Percentiles rank a stretch among this genome's conserved stretches.
Evolutionary conservation across 768 basidiomycete genomes (phyloP).

Genomic region (Lyophyllum decastes): DNA sequence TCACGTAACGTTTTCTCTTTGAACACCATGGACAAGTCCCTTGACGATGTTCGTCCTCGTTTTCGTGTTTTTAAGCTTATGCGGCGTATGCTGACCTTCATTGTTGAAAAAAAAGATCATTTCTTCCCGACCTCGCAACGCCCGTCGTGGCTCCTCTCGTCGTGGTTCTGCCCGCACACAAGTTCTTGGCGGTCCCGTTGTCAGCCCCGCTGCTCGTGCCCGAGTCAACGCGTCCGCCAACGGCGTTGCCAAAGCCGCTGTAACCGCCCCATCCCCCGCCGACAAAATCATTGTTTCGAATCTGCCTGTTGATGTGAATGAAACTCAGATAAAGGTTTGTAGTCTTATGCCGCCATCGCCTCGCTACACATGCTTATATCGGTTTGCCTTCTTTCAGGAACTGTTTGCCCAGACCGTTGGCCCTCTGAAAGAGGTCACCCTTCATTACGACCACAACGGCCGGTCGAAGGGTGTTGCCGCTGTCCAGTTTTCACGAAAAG

Average conservation of each 20-base stretch:
- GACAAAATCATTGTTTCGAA: slow-evolving; percentile 97
- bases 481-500: slow-evolving; percentile 82
- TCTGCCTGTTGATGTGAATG: slow-evolving; percentile 91
- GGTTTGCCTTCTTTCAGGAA: slow-evolving; percentile 56
- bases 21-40: slow-evolving; percentile 73
- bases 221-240: slow-evolving; percentile 45
- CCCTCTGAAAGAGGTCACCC: slow-evolving; percentile 77
- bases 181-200: slow-evolving; percentile 56
- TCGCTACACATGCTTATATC: background rate
- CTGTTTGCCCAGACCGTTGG: slow-evolving; percentile 92
- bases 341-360: background rate
- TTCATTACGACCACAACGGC: slow-evolving; percentile 83
- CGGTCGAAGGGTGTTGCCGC: slow-evolving; percentile 90
- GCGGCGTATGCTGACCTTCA: slow-evolving; percentile 22
- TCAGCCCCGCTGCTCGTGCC: slow-evolving; percentile 52
- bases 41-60: slow-evolving; percentile 67
- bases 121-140: slow-evolving; percentile 55
- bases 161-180: slow-evolving; percentile 53
- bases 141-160: slow-evolving; percentile 44
- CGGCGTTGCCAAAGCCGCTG: slow-evolving; percentile 34
- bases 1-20: slow-evolving; percentile 10
- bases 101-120: slow-evolving; percentile 56
- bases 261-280: slow-evolving; percentile 45
- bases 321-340: slow-evolving; percentile 88
- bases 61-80: slow-evolving; percentile 12